phyloP scores from a whole-genome alignment of 2,329 filamentous ascomycete species.

The Clarireedia homoeocarpa region DNA sequence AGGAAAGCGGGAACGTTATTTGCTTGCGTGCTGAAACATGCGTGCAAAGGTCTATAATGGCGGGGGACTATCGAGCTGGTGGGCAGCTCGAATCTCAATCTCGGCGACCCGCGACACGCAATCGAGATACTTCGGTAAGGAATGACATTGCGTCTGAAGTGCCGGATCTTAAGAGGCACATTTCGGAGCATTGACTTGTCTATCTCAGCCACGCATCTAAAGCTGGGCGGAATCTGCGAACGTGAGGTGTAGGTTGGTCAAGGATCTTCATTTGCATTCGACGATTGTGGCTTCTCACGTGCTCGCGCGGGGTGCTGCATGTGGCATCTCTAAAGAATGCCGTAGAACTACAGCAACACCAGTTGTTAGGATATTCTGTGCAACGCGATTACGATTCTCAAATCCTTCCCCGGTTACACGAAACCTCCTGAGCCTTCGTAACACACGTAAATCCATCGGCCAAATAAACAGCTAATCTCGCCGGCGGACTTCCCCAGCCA shows the following conservation, averaged over 20 bases:
- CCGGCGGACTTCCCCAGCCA: too few species aligned
- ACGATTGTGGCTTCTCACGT: neutral
- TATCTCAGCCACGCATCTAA: neutral
- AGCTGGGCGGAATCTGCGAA: neutral
- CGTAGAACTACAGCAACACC: neutral
- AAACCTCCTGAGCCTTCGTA: too few species aligned
- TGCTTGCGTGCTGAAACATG: neutral
- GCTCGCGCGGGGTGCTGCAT: neutral
- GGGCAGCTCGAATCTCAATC: neutral
- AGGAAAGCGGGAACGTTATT: neutral
- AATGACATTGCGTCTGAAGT: neutral
- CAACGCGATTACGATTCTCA: too few species aligned
- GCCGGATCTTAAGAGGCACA: neutral
- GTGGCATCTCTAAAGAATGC: neutral
- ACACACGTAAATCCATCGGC: too few species aligned
- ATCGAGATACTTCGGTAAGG: neutral
- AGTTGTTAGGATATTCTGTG: too few species aligned
- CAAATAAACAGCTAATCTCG: too few species aligned
- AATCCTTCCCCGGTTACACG: too few species aligned
- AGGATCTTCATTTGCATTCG: neutral
- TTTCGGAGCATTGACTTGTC: slow-evolving; percentile 9
- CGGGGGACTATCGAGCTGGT: too few species aligned
- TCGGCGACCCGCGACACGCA: neutral
- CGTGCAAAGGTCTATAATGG: neutral
- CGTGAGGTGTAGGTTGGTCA: neutral